Evolutionary conservation across 768 basidiomycete genomes (phyloP), one percentile per base, ranked within the genome.

Genomic region (Chalciporus pseudorubinellus): DNA sequence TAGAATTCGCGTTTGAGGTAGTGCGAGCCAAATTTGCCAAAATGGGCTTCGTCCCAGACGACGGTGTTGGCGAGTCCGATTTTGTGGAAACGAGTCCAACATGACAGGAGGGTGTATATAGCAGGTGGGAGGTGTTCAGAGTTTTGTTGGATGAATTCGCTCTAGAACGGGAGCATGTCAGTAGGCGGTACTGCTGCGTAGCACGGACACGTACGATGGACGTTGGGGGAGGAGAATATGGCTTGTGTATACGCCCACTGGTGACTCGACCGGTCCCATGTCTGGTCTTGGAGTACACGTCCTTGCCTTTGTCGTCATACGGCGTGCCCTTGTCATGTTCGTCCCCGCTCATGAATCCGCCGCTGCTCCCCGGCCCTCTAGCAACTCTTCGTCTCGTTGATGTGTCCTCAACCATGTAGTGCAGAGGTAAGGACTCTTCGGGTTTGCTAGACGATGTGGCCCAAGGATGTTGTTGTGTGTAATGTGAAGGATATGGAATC

Each of bases 1-100:
- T 98, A 98, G 73, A 98, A 98, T 69, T 97, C 93, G 64, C 94
- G 89, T 71, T 98, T 97, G 71, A 99, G 84, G 71, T 99, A 98
- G 71, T 98, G 88, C 45, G 92, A 92, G 45, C 92, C 97, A 72
- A 99, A 98, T 73, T 99, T 98, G 60, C 97, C 97, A 71, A 98
- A 99, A 71, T 99, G 97, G 34, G 97, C 95, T 76, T 99, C 97
- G 70, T 99, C 97, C 97, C 95, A 98, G 52, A 98, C 84, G 70
- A 99, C 95, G 57, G 80, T 66, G 63, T 87, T 80, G 29, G 90
- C 79, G 50, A 84, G 81, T 12, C 97, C 95, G 42, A 99, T 99
- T 60, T 86, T 81, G 76, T 95, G 88, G 70, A 89, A 95, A 24
- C 95, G 87, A 6, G 95, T 97, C 82, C 90, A 92, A 75, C 95